A percentile compares a stretch with the other conserved stretches of the same genome.
These are phyloP conservation scores for Hevea brasiliensis DNA, from an alignment of 345 rosid species.

Conservation along the genomic window DNA sequence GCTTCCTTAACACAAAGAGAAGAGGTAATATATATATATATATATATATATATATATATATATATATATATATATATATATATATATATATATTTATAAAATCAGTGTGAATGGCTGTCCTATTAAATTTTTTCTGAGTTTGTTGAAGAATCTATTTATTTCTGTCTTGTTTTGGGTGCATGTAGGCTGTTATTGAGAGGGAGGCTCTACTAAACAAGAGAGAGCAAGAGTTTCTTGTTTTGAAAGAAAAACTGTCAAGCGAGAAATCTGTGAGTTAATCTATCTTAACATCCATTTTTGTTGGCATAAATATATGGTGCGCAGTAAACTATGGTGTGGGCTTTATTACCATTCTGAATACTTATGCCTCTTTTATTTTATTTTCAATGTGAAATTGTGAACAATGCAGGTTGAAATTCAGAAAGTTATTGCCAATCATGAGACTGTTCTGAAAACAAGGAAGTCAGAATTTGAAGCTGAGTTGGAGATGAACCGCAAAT, in stretches of 20 bases:
- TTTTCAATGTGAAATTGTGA: conserved; percentile 7
- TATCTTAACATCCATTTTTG: not conserved
- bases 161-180: conserved; percentile 13
- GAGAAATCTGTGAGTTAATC: conserved; percentile 72
- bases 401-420: conserved; percentile 59
- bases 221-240: conserved; percentile 72
- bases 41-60: not conserved
- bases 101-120: not conserved
- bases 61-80: not conserved
- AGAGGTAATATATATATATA: conserved; percentile 44
- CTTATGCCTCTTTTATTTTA: not conserved
- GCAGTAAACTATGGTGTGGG: not conserved
- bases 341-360: not conserved
- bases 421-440: conserved; percentile 63
- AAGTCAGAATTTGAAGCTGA: conserved; percentile 75
- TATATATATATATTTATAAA: not conserved
- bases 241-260: conserved; percentile 66
- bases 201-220: conserved; percentile 60
- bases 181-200: conserved; percentile 55
- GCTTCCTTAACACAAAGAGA: conserved; percentile 66
- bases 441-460: conserved; percentile 54
- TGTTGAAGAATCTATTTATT: conserved; percentile 17
- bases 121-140: not conserved
- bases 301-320: not conserved
- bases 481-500: conserved; percentile 57